phyloP scores from a whole-genome alignment of 768 basidiomycete genomes.

The Sporobolomyces roseus region DNA sequence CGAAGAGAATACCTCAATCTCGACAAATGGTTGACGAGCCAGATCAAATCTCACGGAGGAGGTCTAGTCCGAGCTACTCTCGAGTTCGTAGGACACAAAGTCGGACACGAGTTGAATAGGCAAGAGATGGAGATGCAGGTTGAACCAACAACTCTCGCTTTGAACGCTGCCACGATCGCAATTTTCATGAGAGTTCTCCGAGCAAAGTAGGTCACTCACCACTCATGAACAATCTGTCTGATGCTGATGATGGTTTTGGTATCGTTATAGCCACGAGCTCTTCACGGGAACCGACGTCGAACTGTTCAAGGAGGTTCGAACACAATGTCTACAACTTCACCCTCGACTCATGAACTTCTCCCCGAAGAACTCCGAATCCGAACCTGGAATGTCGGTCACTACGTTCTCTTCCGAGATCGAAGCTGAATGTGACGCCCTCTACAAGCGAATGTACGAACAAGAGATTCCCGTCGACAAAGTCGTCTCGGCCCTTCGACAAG shows the following conservation, averaged over 20 bases:
- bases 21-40: slow-evolving; percentile 92
- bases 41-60: slow-evolving; percentile 71
- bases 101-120: slow-evolving; percentile 78
- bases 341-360: slow-evolving; percentile 91
- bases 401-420: slow-evolving; percentile 84
- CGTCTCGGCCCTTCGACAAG: slow-evolving; percentile 75
- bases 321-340: slow-evolving; percentile 86
- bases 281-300: slow-evolving; percentile 75
- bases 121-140: slow-evolving; percentile 60
- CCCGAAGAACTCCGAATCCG: slow-evolving; percentile 67
- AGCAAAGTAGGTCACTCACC: slow-evolving; percentile 60
- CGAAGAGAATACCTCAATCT: slow-evolving; percentile 89
- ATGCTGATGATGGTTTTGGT: slow-evolving; percentile 22
- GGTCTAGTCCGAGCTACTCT: slow-evolving; percentile 85
- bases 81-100: slow-evolving; percentile 84
- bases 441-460: slow-evolving; percentile 97
- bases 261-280: slow-evolving; percentile 58
- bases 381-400: slow-evolving; percentile 86
- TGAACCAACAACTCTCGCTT: slow-evolving; percentile 76
- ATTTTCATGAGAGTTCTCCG: slow-evolving; percentile 87
- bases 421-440: slow-evolving; percentile 86
- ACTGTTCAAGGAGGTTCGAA: slow-evolving; percentile 85
- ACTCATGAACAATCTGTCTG: not conserved
- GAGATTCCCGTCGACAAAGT: slow-evolving; percentile 92
- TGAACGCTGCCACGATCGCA: slow-evolving; percentile 82